Conservation (phyloP, 805 yeast genomes). For the Candida nonsorbophila region DNA sequence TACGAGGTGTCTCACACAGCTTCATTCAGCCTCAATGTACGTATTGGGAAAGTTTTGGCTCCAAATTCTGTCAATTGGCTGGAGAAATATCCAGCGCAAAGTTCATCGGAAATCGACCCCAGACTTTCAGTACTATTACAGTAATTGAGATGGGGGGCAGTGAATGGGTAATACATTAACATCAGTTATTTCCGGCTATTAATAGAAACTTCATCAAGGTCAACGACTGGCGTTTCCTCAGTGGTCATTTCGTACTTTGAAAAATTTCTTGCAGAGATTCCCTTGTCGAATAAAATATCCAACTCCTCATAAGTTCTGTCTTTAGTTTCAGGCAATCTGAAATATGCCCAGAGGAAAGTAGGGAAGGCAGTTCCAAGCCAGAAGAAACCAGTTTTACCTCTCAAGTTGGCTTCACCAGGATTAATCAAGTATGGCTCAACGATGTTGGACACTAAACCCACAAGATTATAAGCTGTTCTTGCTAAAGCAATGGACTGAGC, state of each 20-base stretch:
- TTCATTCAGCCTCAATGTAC: too few relatives aligned
- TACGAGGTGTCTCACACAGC: too few relatives aligned
- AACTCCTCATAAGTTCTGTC: constrained; percentile 52
- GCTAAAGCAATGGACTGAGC: constrained; percentile 32
- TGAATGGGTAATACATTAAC: too few relatives aligned
- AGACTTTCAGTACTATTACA: too few relatives aligned
- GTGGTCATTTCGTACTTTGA: constrained; percentile 9
- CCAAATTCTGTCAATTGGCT: too few relatives aligned
- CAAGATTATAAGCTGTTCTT: constrained; percentile 19
- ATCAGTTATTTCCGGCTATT: too few relatives aligned
- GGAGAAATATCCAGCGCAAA: too few relatives aligned
- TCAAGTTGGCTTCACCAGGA: constrained; percentile 35
- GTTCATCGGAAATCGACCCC: too few relatives aligned
- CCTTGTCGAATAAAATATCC: constrained; percentile 43
- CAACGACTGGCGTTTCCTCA: too few relatives aligned
- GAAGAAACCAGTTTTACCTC: constrained; percentile 35
- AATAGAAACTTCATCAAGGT: too few relatives aligned
- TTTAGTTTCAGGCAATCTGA: constrained; percentile 52
- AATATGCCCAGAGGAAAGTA: constrained; percentile 35
- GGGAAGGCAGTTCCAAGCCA: constrained; percentile 26
- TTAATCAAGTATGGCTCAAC: constrained; percentile 30
- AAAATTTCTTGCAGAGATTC: constrained; percentile 27
- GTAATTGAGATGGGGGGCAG: too few relatives aligned
- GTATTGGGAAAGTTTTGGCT: too few relatives aligned
- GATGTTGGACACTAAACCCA: constrained; percentile 20